Conservation (phyloP, 164 flowering plant genomes). For the Stephania japonica region DNA sequence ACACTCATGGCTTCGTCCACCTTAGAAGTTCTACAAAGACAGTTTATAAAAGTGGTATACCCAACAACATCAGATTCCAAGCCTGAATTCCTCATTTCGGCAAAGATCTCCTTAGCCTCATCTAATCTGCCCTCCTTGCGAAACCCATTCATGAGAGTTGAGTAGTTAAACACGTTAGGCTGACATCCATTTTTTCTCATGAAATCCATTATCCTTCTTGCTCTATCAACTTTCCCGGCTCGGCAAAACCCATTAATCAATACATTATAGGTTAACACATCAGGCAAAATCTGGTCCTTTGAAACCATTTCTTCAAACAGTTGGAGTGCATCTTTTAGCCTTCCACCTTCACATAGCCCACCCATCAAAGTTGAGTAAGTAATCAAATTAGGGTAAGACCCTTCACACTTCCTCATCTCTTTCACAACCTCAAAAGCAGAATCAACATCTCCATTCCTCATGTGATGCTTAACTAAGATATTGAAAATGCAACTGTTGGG, state of each 20-base stretch:
- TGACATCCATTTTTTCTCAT: conserved; percentile 73
- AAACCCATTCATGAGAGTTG: conserved; percentile 72
- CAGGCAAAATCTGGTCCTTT: conserved; percentile 61
- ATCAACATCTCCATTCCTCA: conserved; percentile 56
- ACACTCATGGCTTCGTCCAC: conserved; percentile 54
- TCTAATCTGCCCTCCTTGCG: conserved; percentile 61
- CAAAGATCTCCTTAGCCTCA: conserved; percentile 51
- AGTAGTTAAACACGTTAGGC: conserved; percentile 66
- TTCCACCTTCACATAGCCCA: conserved; percentile 55
- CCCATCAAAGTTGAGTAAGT: conserved; percentile 84
- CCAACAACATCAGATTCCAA: conserved; percentile 55
- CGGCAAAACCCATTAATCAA: conserved; percentile 77
- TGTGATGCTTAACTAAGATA: conserved; percentile 78
- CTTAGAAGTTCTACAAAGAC: conserved; percentile 45
- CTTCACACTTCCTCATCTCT: conserved; percentile 57
- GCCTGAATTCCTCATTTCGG: conserved; percentile 56
- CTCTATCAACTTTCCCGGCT: conserved; percentile 64
- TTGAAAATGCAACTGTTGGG: conserved; percentile 90
- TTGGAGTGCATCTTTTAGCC: conserved; percentile 63
- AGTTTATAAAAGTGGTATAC: conserved; percentile 63
- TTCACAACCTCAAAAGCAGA: conserved; percentile 62
- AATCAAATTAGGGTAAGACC: conserved; percentile 64
- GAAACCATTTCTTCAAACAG: conserved; percentile 89
- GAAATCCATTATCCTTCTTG: conserved; percentile 60
- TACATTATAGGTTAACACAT: conserved; percentile 64